These are phyloP conservation scores for Oemleria cerasiformis DNA, from an alignment of 306 rosid species.

Conservation along the genomic window DNA sequence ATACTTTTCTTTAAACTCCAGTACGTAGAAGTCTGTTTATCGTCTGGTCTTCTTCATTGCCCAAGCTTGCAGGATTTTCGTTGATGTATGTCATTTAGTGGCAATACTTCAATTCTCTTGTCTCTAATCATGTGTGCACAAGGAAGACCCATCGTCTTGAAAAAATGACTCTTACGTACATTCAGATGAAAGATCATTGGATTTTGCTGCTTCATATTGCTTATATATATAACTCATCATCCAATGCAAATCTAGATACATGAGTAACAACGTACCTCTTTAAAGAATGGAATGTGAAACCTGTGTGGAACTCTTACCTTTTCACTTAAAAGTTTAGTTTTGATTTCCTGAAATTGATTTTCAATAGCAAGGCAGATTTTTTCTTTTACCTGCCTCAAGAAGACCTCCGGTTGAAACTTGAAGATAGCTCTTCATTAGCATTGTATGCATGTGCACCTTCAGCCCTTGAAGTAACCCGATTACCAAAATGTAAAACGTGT, in stretches of 20 bases:
- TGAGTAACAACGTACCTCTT: background rate
- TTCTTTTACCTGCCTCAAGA: background rate
- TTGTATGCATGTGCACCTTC: constrained; percentile 10
- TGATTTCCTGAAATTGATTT: constrained; percentile 19
- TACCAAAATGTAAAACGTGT: background rate
- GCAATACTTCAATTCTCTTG: too few species aligned
- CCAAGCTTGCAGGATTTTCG: too few species aligned
- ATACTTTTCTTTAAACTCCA: background rate
- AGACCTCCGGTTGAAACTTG: constrained; percentile 10
- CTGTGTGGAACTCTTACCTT: background rate
- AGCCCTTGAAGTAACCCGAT: background rate
- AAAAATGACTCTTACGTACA: background rate
- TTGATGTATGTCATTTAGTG: too few species aligned
- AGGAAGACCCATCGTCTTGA: background rate
- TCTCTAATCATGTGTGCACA: too few species aligned
- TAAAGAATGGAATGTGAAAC: background rate
- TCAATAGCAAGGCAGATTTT: constrained; percentile 3
- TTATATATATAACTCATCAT: background rate
- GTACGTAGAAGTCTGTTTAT: background rate
- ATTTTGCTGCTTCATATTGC: background rate
- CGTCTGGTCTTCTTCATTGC: too few species aligned
- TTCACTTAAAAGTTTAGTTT: constrained; percentile 7
- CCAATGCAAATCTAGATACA: background rate
- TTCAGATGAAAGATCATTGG: background rate
- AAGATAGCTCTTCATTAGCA: background rate